A percentile compares a stretch with the other conserved stretches of the same genome.
These are phyloP conservation scores for Suhomyces faveliae DNA, from an alignment of 805 yeast genomes.

Conservation along the genomic window DNA sequence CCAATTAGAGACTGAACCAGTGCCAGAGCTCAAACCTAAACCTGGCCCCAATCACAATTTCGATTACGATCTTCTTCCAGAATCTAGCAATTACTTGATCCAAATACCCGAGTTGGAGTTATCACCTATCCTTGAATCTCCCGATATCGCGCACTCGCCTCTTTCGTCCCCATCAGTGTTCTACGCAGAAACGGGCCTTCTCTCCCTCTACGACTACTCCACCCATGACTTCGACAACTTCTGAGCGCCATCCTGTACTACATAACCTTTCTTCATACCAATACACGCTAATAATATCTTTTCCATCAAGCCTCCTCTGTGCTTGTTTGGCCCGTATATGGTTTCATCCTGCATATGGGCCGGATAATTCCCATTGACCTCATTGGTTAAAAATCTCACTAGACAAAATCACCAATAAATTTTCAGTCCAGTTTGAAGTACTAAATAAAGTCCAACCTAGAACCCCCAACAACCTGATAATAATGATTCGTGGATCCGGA, in stretches of 20 bases:
- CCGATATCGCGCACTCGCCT: background rate
- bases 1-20: background rate
- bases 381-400: conserved; percentile 4
- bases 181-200: background rate
- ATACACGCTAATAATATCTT: background rate
- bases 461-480: background rate
- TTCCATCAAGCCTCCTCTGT: background rate
- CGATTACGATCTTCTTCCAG: background rate
- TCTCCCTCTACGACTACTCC: background rate
- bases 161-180: background rate
- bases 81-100: background rate
- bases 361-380: conserved; percentile 4
- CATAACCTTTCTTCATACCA: background rate
- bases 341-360: background rate
- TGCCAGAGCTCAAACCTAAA: background rate
- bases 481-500: conserved; percentile 44
- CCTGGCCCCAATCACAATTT: no score
- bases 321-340: no score
- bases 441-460: background rate
- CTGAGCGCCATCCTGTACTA: background rate
- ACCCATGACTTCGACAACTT: background rate
- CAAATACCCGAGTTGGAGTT: background rate
- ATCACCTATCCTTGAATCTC: background rate
- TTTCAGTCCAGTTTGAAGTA: conserved; percentile 2
- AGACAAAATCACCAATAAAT: conserved; percentile 5